Conservation (phyloP, 179 eudicot genomes). For the Dionaea muscipula region DNA sequence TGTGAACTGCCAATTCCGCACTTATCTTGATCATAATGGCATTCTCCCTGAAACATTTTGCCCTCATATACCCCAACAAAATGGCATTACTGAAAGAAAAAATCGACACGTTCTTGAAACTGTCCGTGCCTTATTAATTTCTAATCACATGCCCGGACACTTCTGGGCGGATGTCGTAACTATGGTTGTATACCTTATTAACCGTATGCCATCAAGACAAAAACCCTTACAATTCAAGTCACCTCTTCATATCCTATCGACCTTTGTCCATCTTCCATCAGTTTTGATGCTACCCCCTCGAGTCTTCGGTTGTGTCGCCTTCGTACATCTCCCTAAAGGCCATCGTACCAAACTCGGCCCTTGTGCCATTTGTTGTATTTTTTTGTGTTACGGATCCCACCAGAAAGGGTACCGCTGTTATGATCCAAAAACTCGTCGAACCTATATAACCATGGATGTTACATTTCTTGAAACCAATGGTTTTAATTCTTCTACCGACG, state of each 20-base stretch:
- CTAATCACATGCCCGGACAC: neutral
- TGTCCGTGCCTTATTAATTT: constrained; percentile 4
- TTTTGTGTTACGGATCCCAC: neutral
- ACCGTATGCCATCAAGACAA: constrained; percentile 2
- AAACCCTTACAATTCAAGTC: neutral
- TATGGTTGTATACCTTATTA: neutral
- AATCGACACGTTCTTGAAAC: constrained; percentile 6
- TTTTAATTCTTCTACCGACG: neutral
- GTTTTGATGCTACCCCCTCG: neutral
- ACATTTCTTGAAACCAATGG: neutral
- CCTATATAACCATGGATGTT: constrained; percentile 6
- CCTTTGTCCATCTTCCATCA: neutral
- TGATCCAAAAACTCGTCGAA: neutral
- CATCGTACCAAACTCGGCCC: constrained; percentile 3
- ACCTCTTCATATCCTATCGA: neutral
- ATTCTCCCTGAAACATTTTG: neutral
- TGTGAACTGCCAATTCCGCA: neutral
- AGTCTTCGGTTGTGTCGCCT: constrained; percentile 6
- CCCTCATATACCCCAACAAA: constrained; percentile 5
- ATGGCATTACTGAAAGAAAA: constrained; percentile 2
- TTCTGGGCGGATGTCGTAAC: neutral
- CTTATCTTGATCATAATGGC: neutral
- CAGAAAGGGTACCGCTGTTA: constrained; percentile 10
- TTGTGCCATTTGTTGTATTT: neutral
- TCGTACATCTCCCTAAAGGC: neutral